These are phyloP conservation scores for Tylopilus sp. DNA, from an alignment of 1,284 basidiomycete species.

Conservation along the genomic window DNA sequence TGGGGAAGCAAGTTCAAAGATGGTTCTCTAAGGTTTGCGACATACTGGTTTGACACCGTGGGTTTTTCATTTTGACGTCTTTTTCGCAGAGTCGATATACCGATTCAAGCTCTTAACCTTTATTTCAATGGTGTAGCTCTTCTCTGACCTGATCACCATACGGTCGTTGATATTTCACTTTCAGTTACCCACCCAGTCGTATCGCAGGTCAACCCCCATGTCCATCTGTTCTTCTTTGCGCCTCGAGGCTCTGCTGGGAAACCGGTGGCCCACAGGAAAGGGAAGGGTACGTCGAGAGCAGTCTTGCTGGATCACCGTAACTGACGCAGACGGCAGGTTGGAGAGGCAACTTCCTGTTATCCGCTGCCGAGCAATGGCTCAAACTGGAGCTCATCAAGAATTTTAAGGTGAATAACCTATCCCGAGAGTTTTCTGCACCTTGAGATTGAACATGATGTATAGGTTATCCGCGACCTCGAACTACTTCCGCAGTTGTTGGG, in stretches of 20 bases:
- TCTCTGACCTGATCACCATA: not conserved
- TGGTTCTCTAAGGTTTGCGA: slow-evolving; percentile 70
- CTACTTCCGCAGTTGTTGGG: slow-evolving; percentile 84
- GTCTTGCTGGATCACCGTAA: not conserved
- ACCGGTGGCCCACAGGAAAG: slow-evolving; percentile 88
- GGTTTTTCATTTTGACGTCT: slow-evolving; percentile 1
- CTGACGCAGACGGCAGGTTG: slow-evolving; percentile 54
- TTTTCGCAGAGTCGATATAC: slow-evolving; percentile 79
- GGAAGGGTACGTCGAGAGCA: slow-evolving; percentile 59
- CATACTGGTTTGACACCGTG: not conserved
- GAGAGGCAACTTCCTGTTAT: slow-evolving; percentile 94
- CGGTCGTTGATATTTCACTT: slow-evolving; percentile 5
- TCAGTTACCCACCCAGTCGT: slow-evolving; percentile 93
- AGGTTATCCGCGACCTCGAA: slow-evolving; percentile 91
- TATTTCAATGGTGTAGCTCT: slow-evolving; percentile 76
- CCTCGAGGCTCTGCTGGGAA: slow-evolving; percentile 91
- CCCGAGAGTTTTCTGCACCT: not conserved
- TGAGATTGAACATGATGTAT: not conserved
- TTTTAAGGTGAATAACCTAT: slow-evolving; percentile 60
- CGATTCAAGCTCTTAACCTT: slow-evolving; percentile 87
- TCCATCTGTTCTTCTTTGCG: slow-evolving; percentile 98
- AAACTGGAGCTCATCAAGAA: slow-evolving; percentile 95
- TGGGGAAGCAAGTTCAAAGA: slow-evolving; percentile 93
- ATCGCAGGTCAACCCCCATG: slow-evolving; percentile 95
- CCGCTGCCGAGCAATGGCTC: slow-evolving; percentile 88